A percentile compares a stretch with the other conserved stretches of the same genome.
Evolutionary conservation across 257 asterid species (phyloP).

Genomic region (Cordia subcordata): DNA sequence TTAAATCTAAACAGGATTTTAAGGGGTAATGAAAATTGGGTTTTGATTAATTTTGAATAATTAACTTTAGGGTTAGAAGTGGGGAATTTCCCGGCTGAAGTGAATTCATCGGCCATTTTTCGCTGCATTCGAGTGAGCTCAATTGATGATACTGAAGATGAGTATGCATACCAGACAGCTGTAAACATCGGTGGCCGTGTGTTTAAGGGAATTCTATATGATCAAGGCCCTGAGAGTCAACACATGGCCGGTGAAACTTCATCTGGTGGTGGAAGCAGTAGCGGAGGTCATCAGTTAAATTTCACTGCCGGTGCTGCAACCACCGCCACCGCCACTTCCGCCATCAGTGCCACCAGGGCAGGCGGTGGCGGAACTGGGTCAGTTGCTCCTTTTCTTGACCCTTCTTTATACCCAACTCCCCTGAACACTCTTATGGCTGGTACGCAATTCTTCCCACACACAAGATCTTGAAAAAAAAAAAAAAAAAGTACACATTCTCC

Average conservation of each 20-base stretch:
- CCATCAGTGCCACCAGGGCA: neutral
- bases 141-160: constrained; percentile 32
- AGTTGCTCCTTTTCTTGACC: constrained; percentile 45
- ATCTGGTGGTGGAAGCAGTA: constrained; percentile 16
- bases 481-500: neutral
- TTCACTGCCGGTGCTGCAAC: constrained; percentile 6
- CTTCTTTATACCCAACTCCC: constrained; percentile 55
- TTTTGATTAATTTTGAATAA: neutral
- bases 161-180: constrained; percentile 62
- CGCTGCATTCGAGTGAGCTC: constrained; percentile 61
- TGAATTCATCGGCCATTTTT: constrained; percentile 47
- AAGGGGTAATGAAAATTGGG: neutral
- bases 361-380: neutral
- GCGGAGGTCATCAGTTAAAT: neutral
- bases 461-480: constrained; percentile 46
- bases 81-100: constrained; percentile 54
- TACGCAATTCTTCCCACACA: constrained; percentile 97
- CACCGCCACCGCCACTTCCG: neutral
- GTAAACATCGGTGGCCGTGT: constrained; percentile 56
- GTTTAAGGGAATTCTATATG: constrained; percentile 62
- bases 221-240: constrained; percentile 43
- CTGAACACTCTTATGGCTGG: constrained; percentile 69
- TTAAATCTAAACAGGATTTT: too few relatives aligned
- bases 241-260: constrained; percentile 34
- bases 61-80: constrained; percentile 22